phyloP scores from a whole-genome alignment of 2,329 filamentous ascomycete genomes.

The Zasmidium cellare region DNA sequence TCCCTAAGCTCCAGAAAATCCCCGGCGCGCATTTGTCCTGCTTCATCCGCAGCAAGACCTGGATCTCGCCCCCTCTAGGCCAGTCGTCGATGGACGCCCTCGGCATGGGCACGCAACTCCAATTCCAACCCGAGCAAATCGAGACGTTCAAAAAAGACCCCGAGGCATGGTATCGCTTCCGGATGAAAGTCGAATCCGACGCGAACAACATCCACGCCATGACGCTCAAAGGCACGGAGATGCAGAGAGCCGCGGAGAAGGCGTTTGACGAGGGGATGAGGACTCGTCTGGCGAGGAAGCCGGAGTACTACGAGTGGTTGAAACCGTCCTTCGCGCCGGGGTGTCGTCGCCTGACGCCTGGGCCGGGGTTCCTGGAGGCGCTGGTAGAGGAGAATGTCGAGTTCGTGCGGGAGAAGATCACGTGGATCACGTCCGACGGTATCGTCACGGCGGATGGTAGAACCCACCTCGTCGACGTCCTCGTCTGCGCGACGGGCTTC shows the following conservation, averaged over 20 bases:
- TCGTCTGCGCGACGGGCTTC: slow-evolving; percentile 41
- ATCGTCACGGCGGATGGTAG: slow-evolving; percentile 44
- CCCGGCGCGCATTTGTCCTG: slow-evolving; percentile 53
- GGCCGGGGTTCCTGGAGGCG: slow-evolving; percentile 54
- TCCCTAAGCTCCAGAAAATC: slow-evolving; percentile 39
- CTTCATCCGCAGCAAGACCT: slow-evolving; percentile 65
- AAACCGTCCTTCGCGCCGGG: slow-evolving; percentile 45
- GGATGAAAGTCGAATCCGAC: slow-evolving; percentile 48
- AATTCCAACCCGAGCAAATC: slow-evolving; percentile 58
- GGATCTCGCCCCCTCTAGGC: slow-evolving; percentile 61
- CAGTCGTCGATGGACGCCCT: slow-evolving; percentile 33
- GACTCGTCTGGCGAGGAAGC: slow-evolving; percentile 36
- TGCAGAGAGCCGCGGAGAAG: slow-evolving; percentile 38
- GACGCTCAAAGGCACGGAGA: slow-evolving; percentile 40
- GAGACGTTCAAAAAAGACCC: slow-evolving; percentile 60
- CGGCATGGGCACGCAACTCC: slow-evolving; percentile 45
- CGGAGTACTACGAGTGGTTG: slow-evolving; percentile 43
- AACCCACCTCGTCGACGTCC: slow-evolving; percentile 30
- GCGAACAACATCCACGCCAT: slow-evolving; percentile 58
- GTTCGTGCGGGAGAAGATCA: slow-evolving; percentile 42
- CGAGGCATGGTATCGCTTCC: slow-evolving; percentile 55
- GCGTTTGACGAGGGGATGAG: slow-evolving; percentile 45
- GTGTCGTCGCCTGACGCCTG: slow-evolving; percentile 52
- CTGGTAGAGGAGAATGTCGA: slow-evolving; percentile 49
- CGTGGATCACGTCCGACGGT: slow-evolving; percentile 38